Evolutionary conservation across 2,329 filamentous ascomycete species (phyloP).

Genomic region (Aspergillus niger): DNA sequence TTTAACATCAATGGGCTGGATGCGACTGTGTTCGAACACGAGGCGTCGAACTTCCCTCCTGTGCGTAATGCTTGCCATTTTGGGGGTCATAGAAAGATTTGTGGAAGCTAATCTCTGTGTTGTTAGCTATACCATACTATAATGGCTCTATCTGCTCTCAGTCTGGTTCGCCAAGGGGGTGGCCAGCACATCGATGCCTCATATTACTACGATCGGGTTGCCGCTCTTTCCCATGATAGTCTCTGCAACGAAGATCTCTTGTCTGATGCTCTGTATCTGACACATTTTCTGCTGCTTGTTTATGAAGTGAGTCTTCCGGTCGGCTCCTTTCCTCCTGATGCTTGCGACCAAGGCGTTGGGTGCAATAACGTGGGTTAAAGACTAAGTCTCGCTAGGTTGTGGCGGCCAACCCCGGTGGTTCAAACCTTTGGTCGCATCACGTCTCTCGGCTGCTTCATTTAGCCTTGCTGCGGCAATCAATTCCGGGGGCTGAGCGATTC

Average conservation of each 20-base stretch:
- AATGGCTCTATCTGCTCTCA: conserved; percentile 59
- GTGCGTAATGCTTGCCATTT: conserved; percentile 41
- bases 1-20: conserved; percentile 32
- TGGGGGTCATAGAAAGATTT: not conserved
- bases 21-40: conserved; percentile 48
- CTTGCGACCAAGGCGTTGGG: conserved; percentile 3
- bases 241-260: conserved; percentile 53
- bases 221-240: conserved; percentile 50
- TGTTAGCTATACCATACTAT: conserved; percentile 59
- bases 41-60: conserved; percentile 54
- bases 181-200: conserved; percentile 52
- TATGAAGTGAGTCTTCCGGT: conserved; percentile 52
- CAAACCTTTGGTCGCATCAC: conserved; percentile 58
- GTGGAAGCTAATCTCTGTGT: conserved; percentile 13
- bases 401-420: conserved; percentile 47
- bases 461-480: conserved; percentile 49
- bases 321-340: not conserved
- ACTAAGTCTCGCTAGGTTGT: conserved; percentile 41
- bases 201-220: conserved; percentile 58
- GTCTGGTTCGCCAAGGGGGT: conserved; percentile 50
- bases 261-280: conserved; percentile 58
- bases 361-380: conserved; percentile 15
- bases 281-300: conserved; percentile 59
- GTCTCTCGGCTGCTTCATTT: conserved; percentile 55
- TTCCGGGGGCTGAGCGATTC: conserved; percentile 49